Conservation (phyloP, 495 filamentous ascomycete species). For the Aspergillus taichungensis region DNA sequence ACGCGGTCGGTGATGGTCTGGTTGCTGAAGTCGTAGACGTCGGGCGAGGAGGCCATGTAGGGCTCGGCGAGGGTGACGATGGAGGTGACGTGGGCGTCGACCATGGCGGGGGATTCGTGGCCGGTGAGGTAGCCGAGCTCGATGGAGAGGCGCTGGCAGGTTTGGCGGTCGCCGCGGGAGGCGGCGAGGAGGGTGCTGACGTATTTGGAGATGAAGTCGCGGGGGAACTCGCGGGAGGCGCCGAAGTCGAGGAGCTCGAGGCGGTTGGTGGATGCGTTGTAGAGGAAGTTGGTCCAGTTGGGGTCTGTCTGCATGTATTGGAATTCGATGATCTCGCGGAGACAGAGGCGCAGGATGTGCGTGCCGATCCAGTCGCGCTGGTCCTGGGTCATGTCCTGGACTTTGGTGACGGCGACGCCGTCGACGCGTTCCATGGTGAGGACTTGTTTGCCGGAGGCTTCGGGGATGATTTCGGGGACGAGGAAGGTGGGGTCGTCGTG, state of each 20-base stretch:
- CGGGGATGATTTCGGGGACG: conserved; percentile 67
- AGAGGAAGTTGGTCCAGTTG: conserved; percentile 99
- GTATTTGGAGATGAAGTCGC: conserved; percentile 70
- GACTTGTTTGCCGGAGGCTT: conserved; percentile 79
- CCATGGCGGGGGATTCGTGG: conserved; percentile 71
- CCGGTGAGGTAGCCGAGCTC: conserved; percentile 89
- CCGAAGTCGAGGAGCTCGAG: conserved; percentile 96
- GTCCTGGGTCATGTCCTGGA: conserved; percentile 61
- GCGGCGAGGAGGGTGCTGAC: conserved; percentile 70
- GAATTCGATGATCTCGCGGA: conserved; percentile 90
- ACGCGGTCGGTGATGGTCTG: conserved; percentile 96
- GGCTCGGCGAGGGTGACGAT: conserved; percentile 88
- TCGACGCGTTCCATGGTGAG: conserved; percentile 88
- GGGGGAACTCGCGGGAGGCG: conserved; percentile 77
- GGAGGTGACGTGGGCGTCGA: conserved; percentile 73
- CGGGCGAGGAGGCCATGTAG: conserved; percentile 65
- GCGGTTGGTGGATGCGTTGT: conserved; percentile 60
- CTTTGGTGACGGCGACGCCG: conserved; percentile 81
- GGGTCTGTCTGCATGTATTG: conserved; percentile 98
- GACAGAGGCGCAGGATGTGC: conserved; percentile 83
- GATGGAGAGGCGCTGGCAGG: conserved; percentile 61
- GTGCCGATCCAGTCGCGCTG: conserved; percentile 87
- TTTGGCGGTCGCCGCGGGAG: conserved; percentile 51
- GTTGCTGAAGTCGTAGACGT: conserved; percentile 81
- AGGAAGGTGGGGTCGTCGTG: conserved; percentile 64